Conservation (phyloP, 2,329 filamentous ascomycete genomes). For the Chlorencoelia australis region DNA sequence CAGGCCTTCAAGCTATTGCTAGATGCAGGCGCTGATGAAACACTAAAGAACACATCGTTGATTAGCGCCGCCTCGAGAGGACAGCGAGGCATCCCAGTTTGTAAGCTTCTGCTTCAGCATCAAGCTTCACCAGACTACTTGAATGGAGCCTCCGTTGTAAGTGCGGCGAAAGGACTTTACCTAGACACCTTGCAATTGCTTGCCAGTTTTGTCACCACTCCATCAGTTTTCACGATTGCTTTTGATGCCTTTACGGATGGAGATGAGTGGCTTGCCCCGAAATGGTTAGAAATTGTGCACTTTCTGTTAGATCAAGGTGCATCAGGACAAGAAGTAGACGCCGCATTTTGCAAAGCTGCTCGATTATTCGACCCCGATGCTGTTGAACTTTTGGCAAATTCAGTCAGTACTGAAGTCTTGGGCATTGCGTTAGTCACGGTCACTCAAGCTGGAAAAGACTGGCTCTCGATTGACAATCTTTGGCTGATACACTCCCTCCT, state of each 20-base stretch:
- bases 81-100: no score
- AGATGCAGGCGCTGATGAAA: no score
- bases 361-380: neutral
- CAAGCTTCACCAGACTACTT: no score
- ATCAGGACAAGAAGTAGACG: neutral
- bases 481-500: neutral
- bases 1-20: no score
- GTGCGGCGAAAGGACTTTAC: neutral
- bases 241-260: neutral
- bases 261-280: neutral
- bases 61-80: no score
- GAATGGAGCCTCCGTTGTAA: neutral
- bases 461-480: neutral
- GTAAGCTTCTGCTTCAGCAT: no score
- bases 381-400: neutral
- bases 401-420: neutral
- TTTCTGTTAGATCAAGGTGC: neutral
- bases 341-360: neutral
- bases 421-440: neutral
- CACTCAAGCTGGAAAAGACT: neutral
- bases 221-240: neutral
- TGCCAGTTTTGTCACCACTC: neutral
- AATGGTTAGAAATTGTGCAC: neutral
- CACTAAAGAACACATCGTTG: no score
- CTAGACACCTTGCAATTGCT: neutral